Evolutionary conservation across 1,139 yeast genomes (phyloP), one percentile per base, ranked within the genome.

Genomic region (Candida sanyaensis): DNA sequence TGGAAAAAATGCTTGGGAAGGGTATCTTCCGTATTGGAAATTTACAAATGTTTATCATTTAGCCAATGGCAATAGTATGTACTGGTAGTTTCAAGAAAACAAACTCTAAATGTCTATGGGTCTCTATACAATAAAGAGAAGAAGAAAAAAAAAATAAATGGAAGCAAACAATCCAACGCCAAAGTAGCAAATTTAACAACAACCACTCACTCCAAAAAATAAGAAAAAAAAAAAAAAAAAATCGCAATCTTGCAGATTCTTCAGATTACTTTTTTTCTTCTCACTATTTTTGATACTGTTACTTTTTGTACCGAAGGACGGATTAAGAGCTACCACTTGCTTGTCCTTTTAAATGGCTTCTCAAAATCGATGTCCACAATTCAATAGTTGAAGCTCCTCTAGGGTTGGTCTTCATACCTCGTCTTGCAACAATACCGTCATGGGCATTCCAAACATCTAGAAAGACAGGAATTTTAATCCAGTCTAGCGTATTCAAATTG

Each of bases 401-500:
- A 0, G 81, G 75, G 28, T 78, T 73, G n/a, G 78, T 71, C 37
- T 64, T 65, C 2, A 83, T 70, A 0, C 91, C 91, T 49, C 84
- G 71, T 52, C 95, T 71, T 9, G 88, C 86, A 24, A 85, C 84
- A 38, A 86, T 82, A 0, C 86, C 85, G 56, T 83, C 90, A 58
- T 87, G 95, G 0, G 93, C 81, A 62, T 86, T 86, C 64, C 85
- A 72, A 12, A 83, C 78, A 55, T 83, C 86, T 40, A 85, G 71
- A 56, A 80, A 83, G 1, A 83, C 81, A 0, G 91, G 85, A 12
- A 86, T 70, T 57, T 86, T 84, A 44, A 78, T 68, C 91, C 92
- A 86, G n/a, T 74, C 68, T 10, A 86, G 57, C 27, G 65, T 55
- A 57, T 83, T 83, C 58, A 87, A 68, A 52, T 80, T 78, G 2